A percentile compares a stretch with the other conserved stretches of the same genome.
Conservation (phyloP, 768 basidiomycete genomes). For the Calocybe indica region DNA sequence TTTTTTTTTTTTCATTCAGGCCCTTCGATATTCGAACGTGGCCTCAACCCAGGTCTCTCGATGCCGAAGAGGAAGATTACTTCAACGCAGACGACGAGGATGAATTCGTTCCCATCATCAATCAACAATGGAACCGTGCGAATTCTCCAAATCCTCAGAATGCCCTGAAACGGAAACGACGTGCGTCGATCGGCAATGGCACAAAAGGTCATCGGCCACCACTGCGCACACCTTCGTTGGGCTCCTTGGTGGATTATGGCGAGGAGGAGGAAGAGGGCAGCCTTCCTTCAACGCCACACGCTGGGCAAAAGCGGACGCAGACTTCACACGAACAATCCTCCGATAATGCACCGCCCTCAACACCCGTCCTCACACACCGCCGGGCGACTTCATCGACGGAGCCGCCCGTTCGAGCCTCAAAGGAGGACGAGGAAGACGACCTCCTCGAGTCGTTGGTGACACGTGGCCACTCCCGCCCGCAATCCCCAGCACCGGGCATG, state of each 20-base stretch:
- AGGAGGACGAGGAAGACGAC: conserved; percentile 53
- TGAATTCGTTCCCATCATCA: conserved; percentile 33
- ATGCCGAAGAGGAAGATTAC: conserved; percentile 87
- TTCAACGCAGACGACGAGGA: conserved; percentile 90
- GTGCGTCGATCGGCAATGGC: conserved; percentile 33
- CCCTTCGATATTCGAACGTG: conserved; percentile 34
- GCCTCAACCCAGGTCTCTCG: conserved; percentile 46
- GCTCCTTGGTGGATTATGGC: conserved; percentile 69
- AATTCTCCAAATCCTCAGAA: conserved; percentile 29
- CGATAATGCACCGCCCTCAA: conserved; percentile 27
- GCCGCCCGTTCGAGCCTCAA: conserved; percentile 36
- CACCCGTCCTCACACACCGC: conserved; percentile 33
- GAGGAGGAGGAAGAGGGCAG: conserved; percentile 54
- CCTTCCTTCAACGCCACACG: conserved; percentile 1
- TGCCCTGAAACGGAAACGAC: conserved; percentile 55
- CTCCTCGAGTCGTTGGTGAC: conserved; percentile 48
- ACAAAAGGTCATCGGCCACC: conserved; percentile 43
- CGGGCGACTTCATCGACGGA: conserved; percentile 25
- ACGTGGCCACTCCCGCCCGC: conserved; percentile 29
- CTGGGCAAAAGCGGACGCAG: neutral
- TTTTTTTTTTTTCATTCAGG: conserved; percentile 20
- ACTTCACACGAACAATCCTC: conserved; percentile 15
- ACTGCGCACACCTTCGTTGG: conserved; percentile 47
- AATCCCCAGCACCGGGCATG: conserved; percentile 29
- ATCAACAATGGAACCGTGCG: conserved; percentile 29